Percentiles rank a stretch among this genome's conserved stretches.
Evolutionary conservation across 371 early-diverging fungal genomes (phyloP).

Genomic region (Batkoa obscura): DNA sequence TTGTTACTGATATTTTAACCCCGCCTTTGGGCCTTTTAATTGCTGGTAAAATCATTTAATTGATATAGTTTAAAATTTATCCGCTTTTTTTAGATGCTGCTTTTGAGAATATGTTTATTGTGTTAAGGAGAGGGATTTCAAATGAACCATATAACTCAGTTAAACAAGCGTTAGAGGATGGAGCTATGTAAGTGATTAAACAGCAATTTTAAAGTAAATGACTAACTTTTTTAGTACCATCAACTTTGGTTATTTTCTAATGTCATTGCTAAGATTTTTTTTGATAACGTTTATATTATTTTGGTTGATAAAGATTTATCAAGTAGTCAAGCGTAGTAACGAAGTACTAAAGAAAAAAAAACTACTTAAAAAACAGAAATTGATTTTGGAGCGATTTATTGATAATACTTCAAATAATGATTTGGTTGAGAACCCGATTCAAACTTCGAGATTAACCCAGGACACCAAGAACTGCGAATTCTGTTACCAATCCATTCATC

Average conservation of each 20-base stretch:
- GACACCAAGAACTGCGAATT: no score
- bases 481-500: no score
- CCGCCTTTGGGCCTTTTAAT: conserved; percentile 1
- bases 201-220: background rate
- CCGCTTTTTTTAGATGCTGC: background rate
- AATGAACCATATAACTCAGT: background rate
- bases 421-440: no score
- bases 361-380: no score
- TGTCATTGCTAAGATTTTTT: background rate
- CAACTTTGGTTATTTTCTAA: background rate
- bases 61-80: background rate
- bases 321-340: background rate
- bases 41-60: background rate
- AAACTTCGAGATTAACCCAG: no score
- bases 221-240: background rate
- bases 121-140: background rate
- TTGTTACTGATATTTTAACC: background rate
- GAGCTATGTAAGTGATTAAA: background rate
- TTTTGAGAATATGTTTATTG: background rate
- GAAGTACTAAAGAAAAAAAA: no score
- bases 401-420: no score
- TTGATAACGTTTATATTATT: background rate
- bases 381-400: no score
- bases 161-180: conserved; percentile 1
- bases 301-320: background rate